Percentiles rank a stretch among this genome's conserved stretches.
Conservation (phyloP, 2,329 filamentous ascomycete species). For the Aspergillus sp. region DNA sequence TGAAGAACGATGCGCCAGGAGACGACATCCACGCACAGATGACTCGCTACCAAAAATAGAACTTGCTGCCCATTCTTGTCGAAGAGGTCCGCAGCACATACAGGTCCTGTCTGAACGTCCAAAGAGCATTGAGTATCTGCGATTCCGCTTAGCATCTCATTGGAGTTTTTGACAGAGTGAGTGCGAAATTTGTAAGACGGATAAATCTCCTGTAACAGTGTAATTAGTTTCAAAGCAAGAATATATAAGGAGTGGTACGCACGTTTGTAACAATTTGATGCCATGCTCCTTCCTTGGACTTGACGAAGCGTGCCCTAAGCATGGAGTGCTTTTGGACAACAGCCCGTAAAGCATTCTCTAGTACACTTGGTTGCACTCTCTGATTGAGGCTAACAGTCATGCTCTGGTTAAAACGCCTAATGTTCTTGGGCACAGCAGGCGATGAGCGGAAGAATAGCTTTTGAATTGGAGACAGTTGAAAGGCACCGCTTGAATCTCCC, state of each 20-base stretch:
- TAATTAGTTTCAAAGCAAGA: conserved; percentile 11
- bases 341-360: conserved; percentile 29
- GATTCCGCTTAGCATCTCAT: conserved; percentile 28
- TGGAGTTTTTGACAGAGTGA: conserved; percentile 24
- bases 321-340: conserved; percentile 36
- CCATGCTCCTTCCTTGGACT: conserved; percentile 23
- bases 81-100: conserved; percentile 23
- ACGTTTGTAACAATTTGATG: conserved; percentile 29
- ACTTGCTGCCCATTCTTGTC: conserved; percentile 11
- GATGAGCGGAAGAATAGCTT: conserved; percentile 31
- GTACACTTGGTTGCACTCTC: conserved; percentile 20
- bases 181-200: conserved; percentile 33
- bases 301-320: conserved; percentile 33
- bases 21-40: conserved; percentile 25
- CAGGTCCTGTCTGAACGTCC: conserved; percentile 31
- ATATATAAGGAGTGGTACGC: background rate
- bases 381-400: conserved; percentile 34
- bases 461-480: conserved; percentile 37
- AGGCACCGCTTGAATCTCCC: conserved; percentile 29
- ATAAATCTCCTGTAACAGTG: conserved; percentile 25
- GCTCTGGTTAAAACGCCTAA: conserved; percentile 35
- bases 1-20: conserved; percentile 36
- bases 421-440: conserved; percentile 18
- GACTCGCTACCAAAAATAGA: conserved; percentile 21
- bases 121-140: conserved; percentile 33